Evolutionary conservation across 306 rosid species (phyloP), one percentile per base, ranked within the genome.

Genomic region (Malus fusca): DNA sequence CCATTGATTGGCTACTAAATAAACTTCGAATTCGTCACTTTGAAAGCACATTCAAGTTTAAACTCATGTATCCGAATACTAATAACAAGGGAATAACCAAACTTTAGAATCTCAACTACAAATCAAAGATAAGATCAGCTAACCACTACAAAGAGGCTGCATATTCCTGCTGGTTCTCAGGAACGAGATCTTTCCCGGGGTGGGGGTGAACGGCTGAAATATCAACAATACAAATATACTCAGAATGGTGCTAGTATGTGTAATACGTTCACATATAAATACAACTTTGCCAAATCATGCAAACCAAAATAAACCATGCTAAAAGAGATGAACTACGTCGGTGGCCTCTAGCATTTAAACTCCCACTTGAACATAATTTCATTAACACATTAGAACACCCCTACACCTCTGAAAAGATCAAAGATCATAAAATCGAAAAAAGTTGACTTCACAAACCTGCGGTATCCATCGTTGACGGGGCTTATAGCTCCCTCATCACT

Each of bases 171-270:
- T 78, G 60, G 76, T 70, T 67, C 83, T 75, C 77, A 85, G 31
- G 92, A 89, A 18, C 85, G 78, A 4, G 94, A 87, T 75, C 80
- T 80, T 25, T 83, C 91, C 35, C 81, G 74, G 2, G 83, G 82
- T 58, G 87, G 92, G 3, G 94, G 91, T 23, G 92, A 91, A 74
- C 86, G 90, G 82, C 97, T 91, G 90, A 88, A 80, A 44, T 43
- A 73, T 76, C 37, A 78, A 28, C 18, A 74, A 58, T 14, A 74
- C 8, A 67, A 58, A 42, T 15, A 44, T 8, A 63, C 44, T 82
- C 59, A 85, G 56, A 42, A 56, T 9, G n/a, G n/a, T 15, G 52
- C 26, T 56, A 52, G 28, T 5, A 55, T 21, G 8, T 35, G 53
- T 7, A 28, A 23, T 37, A 18, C 21, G 25, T 4, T 44, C 10